Conservation (phyloP, 495 filamentous ascomycete species). For the Podospora pseudocomata region DNA sequence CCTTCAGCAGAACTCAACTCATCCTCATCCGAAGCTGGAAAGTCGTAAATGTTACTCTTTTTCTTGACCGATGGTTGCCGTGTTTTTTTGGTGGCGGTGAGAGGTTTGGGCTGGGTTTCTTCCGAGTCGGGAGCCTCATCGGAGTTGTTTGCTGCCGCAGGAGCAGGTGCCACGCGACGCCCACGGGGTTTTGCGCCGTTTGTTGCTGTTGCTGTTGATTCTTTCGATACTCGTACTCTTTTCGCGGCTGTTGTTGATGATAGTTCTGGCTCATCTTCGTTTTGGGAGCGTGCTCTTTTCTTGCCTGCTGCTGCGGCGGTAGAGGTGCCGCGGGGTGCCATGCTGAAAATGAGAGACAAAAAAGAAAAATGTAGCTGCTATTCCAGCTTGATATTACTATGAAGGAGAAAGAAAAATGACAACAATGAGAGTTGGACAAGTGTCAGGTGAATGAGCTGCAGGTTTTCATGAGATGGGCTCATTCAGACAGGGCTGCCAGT, state of each 20-base stretch:
- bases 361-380: neutral
- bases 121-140: slow-evolving; percentile 29
- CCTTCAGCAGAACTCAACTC: slow-evolving; percentile 24
- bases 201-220: slow-evolving; percentile 19
- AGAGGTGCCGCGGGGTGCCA: slow-evolving; percentile 9
- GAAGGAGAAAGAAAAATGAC: neutral
- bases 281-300: slow-evolving; percentile 21
- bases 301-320: slow-evolving; percentile 8
- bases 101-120: slow-evolving; percentile 13
- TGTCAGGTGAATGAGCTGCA: neutral
- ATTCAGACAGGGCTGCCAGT: neutral
- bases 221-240: slow-evolving; percentile 30
- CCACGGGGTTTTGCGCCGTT: slow-evolving; percentile 22
- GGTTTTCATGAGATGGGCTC: neutral
- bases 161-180: neutral
- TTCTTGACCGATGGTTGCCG: neutral
- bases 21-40: slow-evolving; percentile 40
- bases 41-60: slow-evolving; percentile 35
- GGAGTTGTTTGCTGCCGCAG: slow-evolving; percentile 3
- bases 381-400: neutral
- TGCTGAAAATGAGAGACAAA: neutral
- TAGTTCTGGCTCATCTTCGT: slow-evolving; percentile 17
- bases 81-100: slow-evolving; percentile 11
- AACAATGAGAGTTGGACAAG: neutral
- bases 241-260: slow-evolving; percentile 27